Evolutionary conservation across 495 filamentous ascomycete species (phyloP), one percentile per base, ranked within the genome.

Genomic region (Penicillium simplicissimum): DNA sequence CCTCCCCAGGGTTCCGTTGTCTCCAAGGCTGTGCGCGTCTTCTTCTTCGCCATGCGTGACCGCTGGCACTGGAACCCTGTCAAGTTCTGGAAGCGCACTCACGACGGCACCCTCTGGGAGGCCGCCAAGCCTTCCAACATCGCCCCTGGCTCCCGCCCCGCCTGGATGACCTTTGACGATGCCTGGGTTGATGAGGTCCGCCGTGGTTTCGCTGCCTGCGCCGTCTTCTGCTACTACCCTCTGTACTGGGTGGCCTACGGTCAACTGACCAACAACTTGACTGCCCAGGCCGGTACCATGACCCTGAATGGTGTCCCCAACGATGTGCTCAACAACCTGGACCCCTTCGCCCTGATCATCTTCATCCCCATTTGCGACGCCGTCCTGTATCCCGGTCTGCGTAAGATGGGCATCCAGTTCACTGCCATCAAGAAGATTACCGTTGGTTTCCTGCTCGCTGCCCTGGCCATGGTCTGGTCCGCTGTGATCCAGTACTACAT

Each of bases 91-190:
- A 69, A 71, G 47, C 59, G 63, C 36, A 60, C 57, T 5, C 59
- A 84, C 28, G 84, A 85, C n/a, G 63, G 82, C 55, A 80, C 73
- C 53, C 66, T 87, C 71, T 90, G 88, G 83, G 82, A 88, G 52
- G 72, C 75, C 25, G 85, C 84, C 31, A 90, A 90, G 76, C 88
- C 88, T 33, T 85, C 81, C 62, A 82, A 84, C n/a, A 66, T 78
- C 19, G 63, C 72, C 14, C 79, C 76, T 4, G 60, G 55, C 15
- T 19, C 45, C 6, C 65, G 65, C 52, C 87, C 87, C 1, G 63
- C 68, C 11, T 90, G 87, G 87, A 89, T 89, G 86, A 86, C 83
- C 21, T 92, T 90, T 57, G 86, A 90, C 63, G 89, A 92, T 64
- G 81, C 81, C 42, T 90, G 86, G 85, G 88, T 89, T 15, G 86